phyloP scores from a whole-genome alignment of 2,329 filamentous ascomycete genomes.

The Helotiales sp. region DNA sequence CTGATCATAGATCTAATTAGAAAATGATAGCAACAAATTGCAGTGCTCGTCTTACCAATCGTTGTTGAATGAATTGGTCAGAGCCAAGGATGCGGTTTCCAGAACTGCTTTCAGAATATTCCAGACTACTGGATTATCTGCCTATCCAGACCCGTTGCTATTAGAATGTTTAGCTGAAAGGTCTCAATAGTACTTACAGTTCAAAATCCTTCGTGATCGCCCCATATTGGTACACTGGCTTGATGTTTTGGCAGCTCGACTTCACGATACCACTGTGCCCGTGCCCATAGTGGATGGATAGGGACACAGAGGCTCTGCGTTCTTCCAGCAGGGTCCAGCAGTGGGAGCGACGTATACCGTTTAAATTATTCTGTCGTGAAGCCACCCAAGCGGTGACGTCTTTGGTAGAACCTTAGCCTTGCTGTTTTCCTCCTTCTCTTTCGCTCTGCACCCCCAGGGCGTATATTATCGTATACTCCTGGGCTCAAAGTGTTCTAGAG shows the following conservation, averaged over 20 bases:
- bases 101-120: neutral
- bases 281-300: neutral
- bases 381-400: neutral
- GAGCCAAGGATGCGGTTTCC: neutral
- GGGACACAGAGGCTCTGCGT: neutral
- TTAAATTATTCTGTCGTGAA: neutral
- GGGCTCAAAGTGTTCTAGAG: neutral
- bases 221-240: neutral
- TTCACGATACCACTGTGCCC: neutral
- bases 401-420: neutral
- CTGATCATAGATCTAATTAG: no score
- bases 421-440: neutral
- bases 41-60: no score
- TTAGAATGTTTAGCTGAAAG: neutral
- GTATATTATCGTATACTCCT: neutral
- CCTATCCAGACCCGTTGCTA: neutral
- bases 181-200: neutral
- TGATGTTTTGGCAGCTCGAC: neutral
- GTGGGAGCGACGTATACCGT: neutral
- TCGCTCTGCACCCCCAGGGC: neutral
- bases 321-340: neutral
- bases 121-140: neutral
- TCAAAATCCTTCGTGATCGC: neutral
- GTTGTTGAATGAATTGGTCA: neutral
- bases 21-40: no score